Conservation (phyloP, 1,284 basidiomycete species). For the Fomitopsis pinicola region DNA sequence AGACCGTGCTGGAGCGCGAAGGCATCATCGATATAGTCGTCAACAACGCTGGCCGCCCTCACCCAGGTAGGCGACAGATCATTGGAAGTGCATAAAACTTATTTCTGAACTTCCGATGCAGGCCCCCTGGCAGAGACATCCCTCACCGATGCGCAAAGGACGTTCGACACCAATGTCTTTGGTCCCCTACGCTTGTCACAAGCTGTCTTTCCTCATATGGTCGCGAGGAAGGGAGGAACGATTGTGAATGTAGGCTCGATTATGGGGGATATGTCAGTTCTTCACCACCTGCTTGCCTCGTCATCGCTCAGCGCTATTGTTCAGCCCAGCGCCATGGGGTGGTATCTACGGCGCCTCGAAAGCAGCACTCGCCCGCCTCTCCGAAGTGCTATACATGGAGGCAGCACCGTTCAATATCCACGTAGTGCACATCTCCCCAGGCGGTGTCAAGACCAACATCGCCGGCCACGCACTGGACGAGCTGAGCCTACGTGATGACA, state of each 20-base stretch:
- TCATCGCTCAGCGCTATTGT: not conserved
- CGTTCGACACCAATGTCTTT: constrained; percentile 65
- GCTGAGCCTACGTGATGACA: constrained; percentile 28
- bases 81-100: constrained; percentile 1
- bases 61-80: constrained; percentile 10
- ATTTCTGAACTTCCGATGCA: constrained; percentile 14
- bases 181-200: constrained; percentile 57
- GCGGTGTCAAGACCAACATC: constrained; percentile 54
- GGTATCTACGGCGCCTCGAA: constrained; percentile 66
- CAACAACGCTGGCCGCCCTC: constrained; percentile 27
- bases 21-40: constrained; percentile 23
- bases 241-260: constrained; percentile 76
- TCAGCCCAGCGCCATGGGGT: constrained; percentile 66
- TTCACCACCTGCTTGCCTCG: not conserved
- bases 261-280: constrained; percentile 45
- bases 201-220: constrained; percentile 71
- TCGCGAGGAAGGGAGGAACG: constrained; percentile 49
- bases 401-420: constrained; percentile 54
- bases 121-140: constrained; percentile 58
- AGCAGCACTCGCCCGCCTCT: constrained; percentile 57
- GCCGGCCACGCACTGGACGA: constrained; percentile 16
- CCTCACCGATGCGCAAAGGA: constrained; percentile 46
- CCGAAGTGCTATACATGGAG: constrained; percentile 67
- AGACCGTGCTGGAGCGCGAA: constrained; percentile 20
- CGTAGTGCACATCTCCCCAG: constrained; percentile 59